Evolutionary conservation across 257 asterid genomes (phyloP).

Genomic region (Henckelia pumila): DNA sequence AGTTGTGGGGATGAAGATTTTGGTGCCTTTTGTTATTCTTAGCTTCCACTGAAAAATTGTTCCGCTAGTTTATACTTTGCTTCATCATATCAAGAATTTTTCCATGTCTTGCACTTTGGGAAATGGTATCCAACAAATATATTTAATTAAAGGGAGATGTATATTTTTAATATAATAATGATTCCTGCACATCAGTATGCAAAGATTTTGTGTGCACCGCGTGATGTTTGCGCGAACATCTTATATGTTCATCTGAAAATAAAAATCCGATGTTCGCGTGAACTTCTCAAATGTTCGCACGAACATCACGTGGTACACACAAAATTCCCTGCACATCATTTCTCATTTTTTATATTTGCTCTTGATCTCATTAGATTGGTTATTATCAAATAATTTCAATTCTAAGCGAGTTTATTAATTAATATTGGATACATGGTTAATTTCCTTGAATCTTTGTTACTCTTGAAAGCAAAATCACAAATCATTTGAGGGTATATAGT

Average conservation of each 20-base stretch:
- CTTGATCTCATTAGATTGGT: background rate
- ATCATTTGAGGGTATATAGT: too few species aligned
- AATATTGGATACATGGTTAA: constrained; percentile 5
- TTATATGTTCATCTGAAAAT: too few species aligned
- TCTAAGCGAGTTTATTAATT: background rate
- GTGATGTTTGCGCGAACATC: too few species aligned
- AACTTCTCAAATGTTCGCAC: too few species aligned
- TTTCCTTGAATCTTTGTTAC: background rate
- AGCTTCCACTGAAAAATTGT: constrained; percentile 33
- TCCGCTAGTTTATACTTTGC: constrained; percentile 52
- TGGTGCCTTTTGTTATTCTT: constrained; percentile 48
- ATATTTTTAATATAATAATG: too few species aligned
- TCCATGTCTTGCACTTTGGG: constrained; percentile 39
- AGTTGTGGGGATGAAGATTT: constrained; percentile 52
- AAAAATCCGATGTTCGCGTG: too few species aligned
- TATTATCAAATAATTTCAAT: background rate
- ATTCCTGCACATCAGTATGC: too few species aligned
- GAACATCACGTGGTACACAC: too few species aligned
- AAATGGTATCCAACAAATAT: constrained; percentile 33
- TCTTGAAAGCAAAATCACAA: too few species aligned
- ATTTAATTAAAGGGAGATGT: background rate
- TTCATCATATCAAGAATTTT: constrained; percentile 44
- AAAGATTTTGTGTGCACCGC: too few species aligned
- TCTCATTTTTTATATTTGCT: background rate
- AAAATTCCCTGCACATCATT: too few species aligned